Evolutionary conservation across 1,139 yeast species (phyloP).

Genomic region (Diutina mesorugosa): DNA sequence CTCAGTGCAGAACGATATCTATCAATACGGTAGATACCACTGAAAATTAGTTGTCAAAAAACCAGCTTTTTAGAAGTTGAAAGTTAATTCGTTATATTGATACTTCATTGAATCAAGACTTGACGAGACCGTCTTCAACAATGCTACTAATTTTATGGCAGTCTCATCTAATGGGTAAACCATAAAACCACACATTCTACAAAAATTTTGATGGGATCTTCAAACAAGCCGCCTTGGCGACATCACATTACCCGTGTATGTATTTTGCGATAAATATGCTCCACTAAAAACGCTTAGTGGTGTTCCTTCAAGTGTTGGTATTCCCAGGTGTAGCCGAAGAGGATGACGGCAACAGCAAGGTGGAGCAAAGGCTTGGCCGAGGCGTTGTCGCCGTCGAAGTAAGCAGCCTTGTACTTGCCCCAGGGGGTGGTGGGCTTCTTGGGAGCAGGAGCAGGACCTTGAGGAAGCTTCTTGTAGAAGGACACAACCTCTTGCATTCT

Average conservation of each 20-base stretch:
- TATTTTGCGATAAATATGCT: background rate
- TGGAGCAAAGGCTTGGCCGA: constrained; percentile 75
- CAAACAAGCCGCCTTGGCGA: background rate
- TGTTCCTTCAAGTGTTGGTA: constrained; percentile 68
- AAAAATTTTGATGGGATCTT: too few relatives aligned
- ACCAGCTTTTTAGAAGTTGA: too few relatives aligned
- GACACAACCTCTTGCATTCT: constrained; percentile 92
- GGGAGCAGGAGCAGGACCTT: constrained; percentile 73
- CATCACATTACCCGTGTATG: background rate
- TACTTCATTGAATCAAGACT: too few relatives aligned
- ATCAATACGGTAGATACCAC: too few relatives aligned
- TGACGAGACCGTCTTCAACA: too few relatives aligned
- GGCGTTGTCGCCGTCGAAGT: constrained; percentile 68
- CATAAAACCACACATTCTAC: too few relatives aligned
- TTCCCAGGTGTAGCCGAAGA: constrained; percentile 84
- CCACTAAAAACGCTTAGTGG: constrained; percentile 4
- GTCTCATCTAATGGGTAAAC: too few relatives aligned
- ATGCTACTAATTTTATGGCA: too few relatives aligned
- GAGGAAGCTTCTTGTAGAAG: constrained; percentile 93
- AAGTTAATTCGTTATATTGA: too few relatives aligned
- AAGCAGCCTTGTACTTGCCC: constrained; percentile 69
- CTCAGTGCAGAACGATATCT: too few relatives aligned
- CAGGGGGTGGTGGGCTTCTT: constrained; percentile 59
- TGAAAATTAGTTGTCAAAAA: too few relatives aligned
- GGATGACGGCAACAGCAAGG: constrained; percentile 55